Conservation (phyloP, 805 yeast species). For the Lipomyces spencermartinsiae region DNA sequence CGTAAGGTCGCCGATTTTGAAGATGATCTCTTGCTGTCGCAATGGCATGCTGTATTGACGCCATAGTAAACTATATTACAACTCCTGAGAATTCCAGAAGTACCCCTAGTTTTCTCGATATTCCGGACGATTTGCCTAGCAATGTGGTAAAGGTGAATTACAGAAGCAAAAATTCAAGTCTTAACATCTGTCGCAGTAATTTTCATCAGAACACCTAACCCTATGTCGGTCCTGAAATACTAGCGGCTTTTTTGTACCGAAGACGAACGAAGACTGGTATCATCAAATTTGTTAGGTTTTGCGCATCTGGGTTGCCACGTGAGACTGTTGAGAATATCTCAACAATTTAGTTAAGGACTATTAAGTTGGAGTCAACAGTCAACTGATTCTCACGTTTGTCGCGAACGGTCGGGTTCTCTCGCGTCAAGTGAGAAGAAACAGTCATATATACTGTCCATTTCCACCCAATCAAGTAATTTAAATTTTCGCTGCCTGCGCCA, state of each 20-base stretch:
- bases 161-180: not conserved
- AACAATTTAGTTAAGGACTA: no score
- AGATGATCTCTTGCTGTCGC: slow-evolving; percentile 15
- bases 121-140: not conserved
- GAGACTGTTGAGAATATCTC: no score
- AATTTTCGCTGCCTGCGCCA: not conserved
- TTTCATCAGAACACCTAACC: slow-evolving; percentile 17
- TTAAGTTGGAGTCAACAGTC: no score
- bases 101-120: not conserved
- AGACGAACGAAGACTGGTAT: no score
- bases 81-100: not conserved
- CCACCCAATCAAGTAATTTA: not conserved
- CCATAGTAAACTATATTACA: not conserved
- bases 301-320: no score
- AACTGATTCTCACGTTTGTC: no score
- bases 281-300: no score
- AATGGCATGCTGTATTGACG: slow-evolving; percentile 12
- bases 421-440: no score
- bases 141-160: not conserved
- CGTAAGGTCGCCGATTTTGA: slow-evolving; percentile 16
- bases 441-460: no score
- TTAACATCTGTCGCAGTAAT: not conserved
- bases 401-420: no score
- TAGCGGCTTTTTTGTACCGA: no score
- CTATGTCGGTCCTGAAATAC: not conserved